phyloP scores from a whole-genome alignment of 2,329 filamentous ascomycete species.

The Aspergillus puulaauensis region DNA sequence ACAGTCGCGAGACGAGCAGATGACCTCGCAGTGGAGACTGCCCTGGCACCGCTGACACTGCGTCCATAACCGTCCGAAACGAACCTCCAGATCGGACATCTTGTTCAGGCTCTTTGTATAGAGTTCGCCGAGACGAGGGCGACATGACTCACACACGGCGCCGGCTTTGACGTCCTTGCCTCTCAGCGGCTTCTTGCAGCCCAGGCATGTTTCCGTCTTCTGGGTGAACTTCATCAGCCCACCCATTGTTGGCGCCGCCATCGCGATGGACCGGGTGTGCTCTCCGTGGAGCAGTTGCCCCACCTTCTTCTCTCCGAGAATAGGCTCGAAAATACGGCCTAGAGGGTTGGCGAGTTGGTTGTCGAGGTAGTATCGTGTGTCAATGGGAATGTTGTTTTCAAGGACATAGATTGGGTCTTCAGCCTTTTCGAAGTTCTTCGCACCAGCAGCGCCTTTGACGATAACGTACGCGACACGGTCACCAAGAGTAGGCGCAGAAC shows the following conservation, averaged over 20 bases:
- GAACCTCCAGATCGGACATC: conserved; percentile 86
- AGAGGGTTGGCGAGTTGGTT: conserved; percentile 97
- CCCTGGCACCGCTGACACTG: conserved; percentile 98
- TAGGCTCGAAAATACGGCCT: conserved; percentile 94
- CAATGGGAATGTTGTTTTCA: conserved; percentile 96
- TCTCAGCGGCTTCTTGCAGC: conserved; percentile 92
- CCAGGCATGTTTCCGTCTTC: conserved; percentile 97
- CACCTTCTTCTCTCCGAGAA: conserved; percentile 89
- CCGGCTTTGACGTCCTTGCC: conserved; percentile 76
- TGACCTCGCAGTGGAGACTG: conserved; percentile 97
- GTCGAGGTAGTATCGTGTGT: conserved; percentile 97
- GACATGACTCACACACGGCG: conserved; percentile 85
- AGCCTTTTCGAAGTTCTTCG: conserved; percentile 95
- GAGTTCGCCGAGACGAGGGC: conserved; percentile 81
- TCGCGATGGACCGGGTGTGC: conserved; percentile 90
- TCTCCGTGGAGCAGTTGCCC: conserved; percentile 83
- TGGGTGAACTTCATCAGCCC: conserved; percentile 98
- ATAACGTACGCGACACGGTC: conserved; percentile 99
- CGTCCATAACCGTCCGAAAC: conserved; percentile 92
- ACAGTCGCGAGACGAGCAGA: conserved; percentile 93
- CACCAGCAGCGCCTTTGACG: conserved; percentile 81
- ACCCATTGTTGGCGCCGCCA: conserved; percentile 85
- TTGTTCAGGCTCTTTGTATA: conserved; percentile 89
- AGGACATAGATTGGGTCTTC: conserved; percentile 97
- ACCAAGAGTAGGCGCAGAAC: conserved; percentile 86